Percentiles rank a stretch among this genome's conserved stretches.
Conservation (phyloP, 805 yeast genomes). For the Saturnispora diversa region DNA sequence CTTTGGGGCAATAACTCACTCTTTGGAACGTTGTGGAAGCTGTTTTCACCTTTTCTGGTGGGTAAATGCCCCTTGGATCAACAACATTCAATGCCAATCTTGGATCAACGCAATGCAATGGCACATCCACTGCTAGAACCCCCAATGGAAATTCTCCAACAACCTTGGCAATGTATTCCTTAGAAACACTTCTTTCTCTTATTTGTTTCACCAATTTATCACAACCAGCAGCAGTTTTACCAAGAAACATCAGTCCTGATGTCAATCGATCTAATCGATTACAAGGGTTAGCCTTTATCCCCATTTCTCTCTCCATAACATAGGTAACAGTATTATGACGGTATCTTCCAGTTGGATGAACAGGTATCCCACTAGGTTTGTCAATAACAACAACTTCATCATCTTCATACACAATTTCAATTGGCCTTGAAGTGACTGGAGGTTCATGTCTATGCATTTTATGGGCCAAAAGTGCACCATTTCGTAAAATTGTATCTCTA, state of each 20-base stretch:
- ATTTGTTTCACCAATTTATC: conserved; percentile 65
- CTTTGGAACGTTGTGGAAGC: conserved; percentile 67
- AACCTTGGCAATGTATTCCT: conserved; percentile 83
- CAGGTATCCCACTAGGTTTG: conserved; percentile 92
- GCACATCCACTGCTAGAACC: conserved; percentile 50
- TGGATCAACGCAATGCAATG: conserved; percentile 66
- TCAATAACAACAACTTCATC: conserved; percentile 75
- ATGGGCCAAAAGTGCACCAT: conserved; percentile 81
- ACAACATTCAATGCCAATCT: conserved; percentile 58
- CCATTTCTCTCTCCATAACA: conserved; percentile 63
- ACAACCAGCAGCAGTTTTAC: conserved; percentile 73
- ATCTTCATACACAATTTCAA: conserved; percentile 64
- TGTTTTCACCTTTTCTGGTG: conserved; percentile 17
- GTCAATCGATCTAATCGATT: conserved; percentile 86
- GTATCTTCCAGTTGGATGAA: conserved; percentile 89
- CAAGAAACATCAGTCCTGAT: conserved; percentile 88
- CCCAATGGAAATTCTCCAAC: conserved; percentile 72
- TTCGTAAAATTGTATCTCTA: conserved; percentile 55
- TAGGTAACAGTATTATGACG: conserved; percentile 69
- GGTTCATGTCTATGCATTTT: conserved; percentile 87
- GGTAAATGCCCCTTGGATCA: conserved; percentile 49
- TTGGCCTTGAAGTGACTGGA: conserved; percentile 53
- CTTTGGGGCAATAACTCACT: conserved; percentile 49
- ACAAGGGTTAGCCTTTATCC: conserved; percentile 66
- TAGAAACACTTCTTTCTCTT: conserved; percentile 63